Evolutionary conservation across 371 early-diverging fungal genomes (phyloP), one percentile per base, ranked within the genome.

Genomic region (Mortierella sp.): DNA sequence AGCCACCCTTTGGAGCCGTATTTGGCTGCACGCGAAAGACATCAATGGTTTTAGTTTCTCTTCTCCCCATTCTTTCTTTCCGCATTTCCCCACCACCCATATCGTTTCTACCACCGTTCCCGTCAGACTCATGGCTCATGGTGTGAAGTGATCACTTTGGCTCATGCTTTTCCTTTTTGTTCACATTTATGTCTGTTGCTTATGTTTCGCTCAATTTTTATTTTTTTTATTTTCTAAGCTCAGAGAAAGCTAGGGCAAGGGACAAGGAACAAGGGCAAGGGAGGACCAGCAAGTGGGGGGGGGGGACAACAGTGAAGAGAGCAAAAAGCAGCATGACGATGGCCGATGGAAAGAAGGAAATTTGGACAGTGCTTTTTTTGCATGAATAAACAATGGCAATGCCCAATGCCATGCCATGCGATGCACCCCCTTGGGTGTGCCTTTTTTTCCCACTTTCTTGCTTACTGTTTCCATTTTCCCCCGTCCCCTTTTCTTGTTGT

Each of bases 361-460:
- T 16, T 50, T 50, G 28, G 60, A 63, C 63, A 63, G 26, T 19
- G 31, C 38, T 63, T 60, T 68, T 38, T 38, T 38, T 68, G 68
- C 34, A 38, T 68, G 68, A 21, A 38, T 38, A 14, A 68, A 68
- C 42, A 38, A 26, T 31, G 31, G 16, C 42, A 38, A 38, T 38
- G 42, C 42, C 42, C 48, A 48, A 50, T 63, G 63, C 63, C 63
- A 34, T 63, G 58, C 58, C 11, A 26, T 58, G 63, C 44, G 38
- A 68, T 68, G 68, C 44, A 68, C 68, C 68, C 68, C 65, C 68
- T 68, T 38, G 68, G 6, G 9, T 34, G 34, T 31, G 31, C 31
- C 5, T 60, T 28, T 57, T 26, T 28, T 10, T 16, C n/a, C n/a
- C n/a, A n/a, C n/a, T n/a, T n/a, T n/a, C n/a, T 63, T 60, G 1